Conservation (phyloP, 768 basidiomycete species). For the Mycena indigotica region DNA sequence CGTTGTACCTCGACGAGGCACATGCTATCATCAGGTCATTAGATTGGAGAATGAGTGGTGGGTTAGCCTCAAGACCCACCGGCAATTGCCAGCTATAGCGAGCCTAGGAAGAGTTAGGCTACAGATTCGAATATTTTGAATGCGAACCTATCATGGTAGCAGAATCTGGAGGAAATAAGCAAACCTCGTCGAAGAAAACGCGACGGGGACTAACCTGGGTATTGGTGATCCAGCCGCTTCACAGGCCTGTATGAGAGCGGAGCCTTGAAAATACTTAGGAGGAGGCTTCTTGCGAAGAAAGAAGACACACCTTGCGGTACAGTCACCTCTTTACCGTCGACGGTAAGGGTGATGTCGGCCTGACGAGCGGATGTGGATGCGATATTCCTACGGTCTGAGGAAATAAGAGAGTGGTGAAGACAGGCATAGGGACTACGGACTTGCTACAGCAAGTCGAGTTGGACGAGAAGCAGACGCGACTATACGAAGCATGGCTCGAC, state of each 20-base stretch:
- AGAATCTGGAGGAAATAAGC: conserved; percentile 55
- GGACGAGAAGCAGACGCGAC: conserved; percentile 63
- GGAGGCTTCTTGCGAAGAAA: too few relatives aligned
- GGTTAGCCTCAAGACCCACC: too few relatives aligned
- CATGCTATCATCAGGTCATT: conserved; percentile 66
- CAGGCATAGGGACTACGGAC: conserved; percentile 4
- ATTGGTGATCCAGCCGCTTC: conserved; percentile 84
- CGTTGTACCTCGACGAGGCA: conserved; percentile 97
- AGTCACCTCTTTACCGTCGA: conserved; percentile 96
- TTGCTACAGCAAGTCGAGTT: conserved; percentile 56
- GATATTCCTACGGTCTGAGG: conserved; percentile 60
- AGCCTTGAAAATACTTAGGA: conserved; percentile 48
- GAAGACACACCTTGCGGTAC: conserved; percentile 83
- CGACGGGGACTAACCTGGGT: conserved; percentile 57
- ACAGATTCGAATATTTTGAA: conserved; percentile 4
- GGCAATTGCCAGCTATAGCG: conserved; percentile 97
- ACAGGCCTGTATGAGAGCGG: conserved; percentile 96
- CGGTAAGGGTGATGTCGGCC: conserved; percentile 87
- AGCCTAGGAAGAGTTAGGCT: conserved; percentile 49
- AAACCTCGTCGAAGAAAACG: conserved; percentile 11
- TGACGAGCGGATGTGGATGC: conserved; percentile 65
- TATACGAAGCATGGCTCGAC: conserved; percentile 61
- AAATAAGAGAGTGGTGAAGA: conserved; percentile 11
- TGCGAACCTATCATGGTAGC: conserved; percentile 79
- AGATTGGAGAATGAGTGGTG: too few relatives aligned